Base-by-base conservation (phyloP, 768 basidiomycete genomes). In the Pulveroboletus sp. region DNA sequence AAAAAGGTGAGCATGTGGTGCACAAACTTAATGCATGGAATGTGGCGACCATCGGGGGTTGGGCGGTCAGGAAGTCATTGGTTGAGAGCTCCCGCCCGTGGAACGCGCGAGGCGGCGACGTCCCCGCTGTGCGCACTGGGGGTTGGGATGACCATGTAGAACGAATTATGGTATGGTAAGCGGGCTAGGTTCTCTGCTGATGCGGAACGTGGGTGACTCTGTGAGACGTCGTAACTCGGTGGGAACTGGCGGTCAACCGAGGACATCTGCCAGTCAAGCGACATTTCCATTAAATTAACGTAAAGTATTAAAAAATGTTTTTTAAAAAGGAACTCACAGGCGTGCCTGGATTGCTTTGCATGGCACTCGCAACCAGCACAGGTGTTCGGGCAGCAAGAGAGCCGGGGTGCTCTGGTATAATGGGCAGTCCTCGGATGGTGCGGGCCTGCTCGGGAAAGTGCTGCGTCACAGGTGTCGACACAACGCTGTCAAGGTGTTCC, bases 81-180 rank as follows among this genome's bases (percentile, higher is more conserved):
- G 63, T 58, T 10, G 66, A 68, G 17, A 58, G 28, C 1, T 68
- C 55, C 21, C 59, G 67, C 6, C 48, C 59, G 31, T 67, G 63
- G 26, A 54, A 47, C 10, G 26, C 21, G 18, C 38, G 59, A 8
- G 56, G 57, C 27, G 56, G 55, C 18, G 47, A 43, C 28, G 71
- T 69, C 9, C 69, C 71, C 5, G 68, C 71, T 4, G 64, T 66
- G 27, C 72, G 68, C 26, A 71, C 71, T 11, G 71, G 55, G 2
- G 63, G 62, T 6, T 5, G 73, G 75, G 54, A 73, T 69, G 30
- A 69, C 47, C 63, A 66, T 62, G 14, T 65, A 54, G 26, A 65
- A 60, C 44, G 65, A 61, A 45, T 69, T 67, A 7, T 60, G 53
- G 8, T 55, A 60, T 15, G 46, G 32, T 14, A 56, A 53, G 28